Evolutionary conservation across 2,329 filamentous ascomycete genomes (phyloP), one percentile per base, ranked within the genome.

Genomic region (Alternaria sp.): DNA sequence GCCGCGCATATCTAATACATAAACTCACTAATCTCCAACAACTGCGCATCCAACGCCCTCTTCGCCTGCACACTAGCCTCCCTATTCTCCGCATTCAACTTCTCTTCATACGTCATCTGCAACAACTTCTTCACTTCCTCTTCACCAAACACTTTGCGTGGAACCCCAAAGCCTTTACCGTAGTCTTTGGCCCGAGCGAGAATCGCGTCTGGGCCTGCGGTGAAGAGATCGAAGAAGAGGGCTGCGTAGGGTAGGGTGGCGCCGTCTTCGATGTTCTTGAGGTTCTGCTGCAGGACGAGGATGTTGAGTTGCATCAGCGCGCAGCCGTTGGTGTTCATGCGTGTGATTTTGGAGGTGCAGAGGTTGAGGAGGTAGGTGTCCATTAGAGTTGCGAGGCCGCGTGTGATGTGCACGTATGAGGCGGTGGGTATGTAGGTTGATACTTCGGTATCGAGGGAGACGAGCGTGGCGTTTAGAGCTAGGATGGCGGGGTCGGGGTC

Each of bases 271-370:
- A 99, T 90, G 69, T 97, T 97, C 83, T 97, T 97, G 59, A 99
- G 88, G 73, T 97, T 97, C 78, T 99, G 96, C 81, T 98, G 95
- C 55, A 99, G 84, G 44, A 99, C 96, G 23, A 97, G 86, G 52
- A 97, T 93, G 78, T 99, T 97, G 73, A 98, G 88, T 78, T 93
- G 91, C 88, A 99, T 93, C 40, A 93, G 88, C n/a, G 90, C 89
- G 63, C 90, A 92, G 45, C 96, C 96, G 71, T 91, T 88, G 40
- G 82, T 83, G 78, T 99, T 97, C 89, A 99, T 95, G 8, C 91
- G 89, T 53, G 89, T 89, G 47, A 95, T 91, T 75, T 85, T 83
- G 2, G 90, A 88, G 66, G 91, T 91, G 62, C 71, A 73, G 63
- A 89, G 84, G 5, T 72, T 67, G 40, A 97, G 88, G 3, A 98